phyloP scores from a whole-genome alignment of 202 grass and related monocot genomes.

The Musa balbisiana region DNA sequence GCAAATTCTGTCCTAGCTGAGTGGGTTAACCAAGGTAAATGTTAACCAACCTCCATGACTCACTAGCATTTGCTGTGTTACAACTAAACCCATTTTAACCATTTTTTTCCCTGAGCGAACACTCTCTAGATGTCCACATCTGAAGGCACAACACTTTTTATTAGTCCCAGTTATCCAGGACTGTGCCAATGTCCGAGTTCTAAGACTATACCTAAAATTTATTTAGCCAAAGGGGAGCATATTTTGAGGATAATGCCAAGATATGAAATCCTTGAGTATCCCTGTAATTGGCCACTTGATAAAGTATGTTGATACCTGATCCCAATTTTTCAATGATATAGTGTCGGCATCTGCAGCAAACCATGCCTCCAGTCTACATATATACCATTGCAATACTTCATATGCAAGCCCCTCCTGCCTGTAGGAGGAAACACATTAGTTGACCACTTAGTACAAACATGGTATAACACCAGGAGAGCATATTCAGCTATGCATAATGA shows the following conservation, averaged over 20 bases:
- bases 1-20: no score
- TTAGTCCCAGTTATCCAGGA: no score
- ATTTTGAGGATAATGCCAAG: background rate
- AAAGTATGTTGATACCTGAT: slow-evolving; percentile 46
- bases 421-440: slow-evolving; percentile 22
- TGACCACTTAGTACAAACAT: slow-evolving; percentile 1
- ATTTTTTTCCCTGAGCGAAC: no score
- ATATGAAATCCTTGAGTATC: no score
- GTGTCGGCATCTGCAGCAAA: slow-evolving; percentile 92
- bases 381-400: slow-evolving; percentile 86
- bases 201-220: no score
- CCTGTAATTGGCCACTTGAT: background rate
- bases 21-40: no score
- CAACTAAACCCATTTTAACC: no score
- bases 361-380: slow-evolving; percentile 87
- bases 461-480: background rate
- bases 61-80: no score
- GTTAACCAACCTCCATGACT: no score
- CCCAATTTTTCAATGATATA: slow-evolving; percentile 95
- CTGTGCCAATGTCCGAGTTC: no score
- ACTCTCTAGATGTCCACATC: no score
- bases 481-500: slow-evolving; percentile 1
- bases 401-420: slow-evolving; percentile 62
- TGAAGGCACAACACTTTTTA: no score
- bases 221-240: background rate